These are phyloP conservation scores for Aspergillus latus DNA, from an alignment of 2,329 filamentous ascomycete species.

Conservation along the genomic window DNA sequence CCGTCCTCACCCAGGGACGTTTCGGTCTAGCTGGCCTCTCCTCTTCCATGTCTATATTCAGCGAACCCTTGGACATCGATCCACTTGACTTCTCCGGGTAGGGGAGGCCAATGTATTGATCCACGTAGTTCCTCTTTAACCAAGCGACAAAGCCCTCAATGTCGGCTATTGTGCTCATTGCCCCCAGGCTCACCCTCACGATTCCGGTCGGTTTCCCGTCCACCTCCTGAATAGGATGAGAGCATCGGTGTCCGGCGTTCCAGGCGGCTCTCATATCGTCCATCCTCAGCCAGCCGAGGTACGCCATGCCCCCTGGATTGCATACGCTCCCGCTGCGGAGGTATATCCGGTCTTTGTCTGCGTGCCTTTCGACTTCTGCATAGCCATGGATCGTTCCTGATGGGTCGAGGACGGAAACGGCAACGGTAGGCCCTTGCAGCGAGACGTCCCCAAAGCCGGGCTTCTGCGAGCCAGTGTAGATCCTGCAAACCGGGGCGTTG, in stretches of 20 bases:
- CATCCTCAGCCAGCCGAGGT: conserved; percentile 6
- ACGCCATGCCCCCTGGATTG: conserved; percentile 19
- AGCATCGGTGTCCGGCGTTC: conserved; percentile 16
- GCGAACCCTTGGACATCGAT: neutral
- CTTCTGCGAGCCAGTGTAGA: conserved; percentile 8
- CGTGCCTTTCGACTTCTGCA: conserved; percentile 12
- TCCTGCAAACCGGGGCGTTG: conserved; percentile 9
- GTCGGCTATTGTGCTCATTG: conserved; percentile 17
- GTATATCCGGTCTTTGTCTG: conserved; percentile 16
- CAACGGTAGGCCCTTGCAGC: conserved; percentile 15
- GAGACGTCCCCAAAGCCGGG: conserved; percentile 9
- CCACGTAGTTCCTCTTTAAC: conserved; percentile 3
- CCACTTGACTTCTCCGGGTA: neutral
- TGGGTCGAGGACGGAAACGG: conserved; percentile 11
- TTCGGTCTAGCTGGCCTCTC: neutral
- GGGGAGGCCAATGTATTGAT: neutral
- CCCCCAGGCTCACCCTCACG: conserved; percentile 17
- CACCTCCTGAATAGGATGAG: conserved; percentile 13
- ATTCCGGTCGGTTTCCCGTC: conserved; percentile 13
- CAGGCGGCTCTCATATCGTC: conserved; percentile 15
- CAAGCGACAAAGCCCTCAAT: conserved; percentile 12
- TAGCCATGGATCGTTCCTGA: conserved; percentile 10
- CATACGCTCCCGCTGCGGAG: conserved; percentile 20
- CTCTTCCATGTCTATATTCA: neutral
- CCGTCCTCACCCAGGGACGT: too few relatives aligned